Base-by-base conservation (phyloP, 371 early-diverging fungal species). In the Capillidium rhysosporum region DNA sequence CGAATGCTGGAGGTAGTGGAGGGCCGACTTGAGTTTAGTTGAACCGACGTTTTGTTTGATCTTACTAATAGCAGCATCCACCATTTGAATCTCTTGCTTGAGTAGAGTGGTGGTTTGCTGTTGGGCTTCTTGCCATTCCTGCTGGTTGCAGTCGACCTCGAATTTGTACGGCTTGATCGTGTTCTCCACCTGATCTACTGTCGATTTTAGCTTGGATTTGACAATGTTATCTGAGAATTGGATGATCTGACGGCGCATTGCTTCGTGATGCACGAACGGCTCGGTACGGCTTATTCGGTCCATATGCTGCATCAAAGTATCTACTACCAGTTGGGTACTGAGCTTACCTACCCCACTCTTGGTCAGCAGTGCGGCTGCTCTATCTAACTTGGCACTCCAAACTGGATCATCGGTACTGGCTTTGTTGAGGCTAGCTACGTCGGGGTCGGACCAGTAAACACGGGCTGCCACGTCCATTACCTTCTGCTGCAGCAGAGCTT, bases 101-200 rank as follows among this genome's bases (percentile, higher is more conserved):
- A 97, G 56, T 54, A 91, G 59, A 0, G 64, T 59, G 18, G 82
- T 65, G 2, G 94, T 72, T 24, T 86, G 75, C 58, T 80, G 80
- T 49, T 78, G 76, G 16, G 88, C 92, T 40, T 89, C 88, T 8
- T 69, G 67, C 98, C 98, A 97, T 62, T 95, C 98, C 55, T 75
- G 71, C 25, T 86, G 85, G 10, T 85, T 81, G 48, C 86, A 80
- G 57, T 95, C 94, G 2, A 92, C 85, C 67, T 95, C 96, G 56
- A 86, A 89, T 69, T 97, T 97, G 73, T 80, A 93, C 2, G 96
- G 98, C 66, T 95, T 95, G 66, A 97, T 91, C 7, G 93, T 89
- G 65, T 94, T 95, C 61, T 97, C 98, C 5, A 97, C 95, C 66
- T 92, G 93, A 59, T 95, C 96, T 9, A 90, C 83, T 0, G 89